Conservation (phyloP, 176 grass and related monocot genomes). For the Juncus effusus region DNA sequence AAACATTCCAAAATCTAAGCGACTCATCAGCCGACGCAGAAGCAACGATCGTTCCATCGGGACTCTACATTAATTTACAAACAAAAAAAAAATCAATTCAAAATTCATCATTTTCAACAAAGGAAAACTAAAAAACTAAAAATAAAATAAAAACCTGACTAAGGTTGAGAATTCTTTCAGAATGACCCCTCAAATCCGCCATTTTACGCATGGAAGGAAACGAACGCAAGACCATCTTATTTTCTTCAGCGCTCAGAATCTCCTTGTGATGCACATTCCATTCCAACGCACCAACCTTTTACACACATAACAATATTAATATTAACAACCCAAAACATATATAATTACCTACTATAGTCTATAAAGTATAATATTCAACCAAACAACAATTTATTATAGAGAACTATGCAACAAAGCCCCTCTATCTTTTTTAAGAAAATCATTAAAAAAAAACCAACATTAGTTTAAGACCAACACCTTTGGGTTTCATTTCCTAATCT, state of each 20-base stretch:
- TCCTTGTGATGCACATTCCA: slow-evolving; percentile 45
- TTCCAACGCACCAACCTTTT: slow-evolving; percentile 37
- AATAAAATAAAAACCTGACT: slow-evolving; percentile 27
- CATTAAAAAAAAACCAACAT: not conserved
- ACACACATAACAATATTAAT: too few species aligned
- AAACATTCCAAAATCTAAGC: slow-evolving; percentile 42
- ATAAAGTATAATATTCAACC: too few species aligned
- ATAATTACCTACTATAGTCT: too few species aligned
- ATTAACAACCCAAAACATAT: too few species aligned
- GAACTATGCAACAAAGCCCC: too few species aligned
- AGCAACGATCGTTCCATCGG: slow-evolving; percentile 35
- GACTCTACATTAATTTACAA: slow-evolving; percentile 26
- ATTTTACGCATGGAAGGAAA: slow-evolving; percentile 43
- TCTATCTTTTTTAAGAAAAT: too few species aligned
- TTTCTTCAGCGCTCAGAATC: slow-evolving; percentile 34
- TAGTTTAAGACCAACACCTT: too few species aligned
- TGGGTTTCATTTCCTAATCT: too few species aligned
- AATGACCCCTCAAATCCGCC: slow-evolving; percentile 33
- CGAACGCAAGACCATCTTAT: slow-evolving; percentile 30
- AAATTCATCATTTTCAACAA: not conserved
- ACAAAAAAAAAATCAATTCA: not conserved
- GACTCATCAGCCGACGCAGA: slow-evolving; percentile 40
- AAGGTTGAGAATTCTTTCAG: slow-evolving; percentile 35
- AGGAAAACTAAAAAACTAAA: not conserved
- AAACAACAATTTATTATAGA: too few species aligned